Evolutionary conservation across 306 rosid species (phyloP), one percentile per base, ranked within the genome.

Genomic region (Cucumis hystrix): DNA sequence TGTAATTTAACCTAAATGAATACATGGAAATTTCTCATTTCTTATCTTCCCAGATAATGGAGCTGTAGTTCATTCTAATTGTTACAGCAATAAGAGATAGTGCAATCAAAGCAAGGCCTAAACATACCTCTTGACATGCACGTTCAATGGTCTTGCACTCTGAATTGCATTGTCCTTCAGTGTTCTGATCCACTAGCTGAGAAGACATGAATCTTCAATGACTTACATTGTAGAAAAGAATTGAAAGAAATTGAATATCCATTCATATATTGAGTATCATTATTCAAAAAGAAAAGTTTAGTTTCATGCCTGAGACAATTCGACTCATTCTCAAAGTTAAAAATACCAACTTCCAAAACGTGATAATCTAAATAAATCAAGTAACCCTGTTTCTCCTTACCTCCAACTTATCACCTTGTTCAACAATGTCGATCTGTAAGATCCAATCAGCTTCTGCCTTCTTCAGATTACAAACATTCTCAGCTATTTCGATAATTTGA

Each of bases 121-220:
- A 71, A 4, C 21, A 49, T 71, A 71, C 99, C 84, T 90, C 99
- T 66, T 90, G 97, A 77, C 99, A 95, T 41, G 97, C 89, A 82
- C 96, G 90, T 86, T 92, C 95, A 57, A 92, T 87, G 3, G 98
- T 95, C 88, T 95, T 95, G 91, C 98, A 95, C 85, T 95, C 90
- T 14, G 98, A 95, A 82, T 95, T 87, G 86, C 98, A 95, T 71
- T 95, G 98, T 74, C 98, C 98, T 88, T 95, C 98, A 52, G 97
- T 83, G 67, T 84, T 90, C 87, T 95, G 97, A 61, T 92, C 97
- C 61, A 80, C 97, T 67, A 95, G 85, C 98, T 95, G 89, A 79
- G 62, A 74, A 78, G 23, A 74, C 69, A 81, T 16, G 18, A 13
- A 56, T 37, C 47, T 60, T 52, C 54, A 43, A 78, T 71, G 70